Evolutionary conservation across 2,329 filamentous ascomycete genomes (phyloP).

Genomic region (Fusarium pseudograminearum): DNA sequence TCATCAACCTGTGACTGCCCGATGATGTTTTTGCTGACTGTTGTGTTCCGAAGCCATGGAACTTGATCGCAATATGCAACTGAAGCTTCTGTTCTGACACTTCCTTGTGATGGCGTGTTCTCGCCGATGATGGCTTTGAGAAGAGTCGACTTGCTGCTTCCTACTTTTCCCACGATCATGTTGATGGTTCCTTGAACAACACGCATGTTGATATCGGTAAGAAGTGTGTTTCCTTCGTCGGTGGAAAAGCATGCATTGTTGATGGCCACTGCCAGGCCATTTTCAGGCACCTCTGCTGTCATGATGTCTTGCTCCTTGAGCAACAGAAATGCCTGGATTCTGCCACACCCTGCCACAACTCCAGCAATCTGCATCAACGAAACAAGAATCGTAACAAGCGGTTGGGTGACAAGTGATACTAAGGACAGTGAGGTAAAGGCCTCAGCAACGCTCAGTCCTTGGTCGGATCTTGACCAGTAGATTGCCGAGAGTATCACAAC

Average conservation of each 20-base stretch:
- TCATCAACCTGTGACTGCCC: constrained; percentile 48
- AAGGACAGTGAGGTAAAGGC: constrained; percentile 55
- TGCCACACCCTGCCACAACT: constrained; percentile 50
- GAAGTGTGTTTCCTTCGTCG: constrained; percentile 30
- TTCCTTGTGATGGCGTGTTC: constrained; percentile 44
- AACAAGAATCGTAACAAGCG: constrained; percentile 50
- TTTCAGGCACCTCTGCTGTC: neutral
- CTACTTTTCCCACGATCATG: constrained; percentile 57
- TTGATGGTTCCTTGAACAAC: constrained; percentile 46
- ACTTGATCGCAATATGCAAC: constrained; percentile 59
- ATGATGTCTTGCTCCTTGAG: constrained; percentile 38
- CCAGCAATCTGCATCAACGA: constrained; percentile 52
- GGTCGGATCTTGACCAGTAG: constrained; percentile 49
- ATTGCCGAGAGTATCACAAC: constrained; percentile 52
- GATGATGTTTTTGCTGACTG: constrained; percentile 56
- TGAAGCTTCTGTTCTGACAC: constrained; percentile 42
- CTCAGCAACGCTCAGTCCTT: constrained; percentile 49
- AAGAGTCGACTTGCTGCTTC: constrained; percentile 59
- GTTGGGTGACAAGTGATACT: constrained; percentile 51
- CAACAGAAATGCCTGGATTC: constrained; percentile 52
- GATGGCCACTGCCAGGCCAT: neutral
- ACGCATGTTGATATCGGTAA: constrained; percentile 45
- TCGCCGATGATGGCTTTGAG: constrained; percentile 56
- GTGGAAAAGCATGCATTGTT: constrained; percentile 33
- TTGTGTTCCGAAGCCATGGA: constrained; percentile 58